phyloP scores from a whole-genome alignment of 2,329 filamentous ascomycete species.

The Diplodia corticola region DNA sequence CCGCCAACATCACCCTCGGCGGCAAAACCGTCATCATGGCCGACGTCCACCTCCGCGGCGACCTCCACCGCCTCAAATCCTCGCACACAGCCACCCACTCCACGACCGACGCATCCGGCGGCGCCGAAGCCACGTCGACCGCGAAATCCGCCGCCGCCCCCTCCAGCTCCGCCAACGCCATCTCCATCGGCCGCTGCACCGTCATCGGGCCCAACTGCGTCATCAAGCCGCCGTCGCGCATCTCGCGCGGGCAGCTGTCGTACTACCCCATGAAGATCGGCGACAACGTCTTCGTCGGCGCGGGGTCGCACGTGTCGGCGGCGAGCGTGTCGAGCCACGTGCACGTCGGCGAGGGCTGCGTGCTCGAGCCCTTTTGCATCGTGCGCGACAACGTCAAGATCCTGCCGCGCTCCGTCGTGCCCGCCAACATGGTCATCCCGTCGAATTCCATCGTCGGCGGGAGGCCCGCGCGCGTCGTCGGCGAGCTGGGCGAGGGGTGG shows the following conservation, averaged over 20 bases:
- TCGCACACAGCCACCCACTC: conserved; percentile 29
- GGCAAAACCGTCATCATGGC: conserved; percentile 93
- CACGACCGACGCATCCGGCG: background rate
- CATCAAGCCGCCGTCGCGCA: conserved; percentile 77
- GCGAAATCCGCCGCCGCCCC: conserved; percentile 33
- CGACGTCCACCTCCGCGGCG: conserved; percentile 90
- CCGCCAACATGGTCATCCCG: conserved; percentile 86
- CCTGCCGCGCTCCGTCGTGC: conserved; percentile 79
- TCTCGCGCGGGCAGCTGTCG: conserved; percentile 73
- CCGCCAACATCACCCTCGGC: conserved; percentile 95
- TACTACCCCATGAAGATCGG: conserved; percentile 91
- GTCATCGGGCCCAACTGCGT: conserved; percentile 79
- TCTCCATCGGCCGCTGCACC: conserved; percentile 88
- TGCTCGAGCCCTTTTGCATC: conserved; percentile 82
- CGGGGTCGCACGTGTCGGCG: conserved; percentile 71
- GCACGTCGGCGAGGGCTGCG: conserved; percentile 74
- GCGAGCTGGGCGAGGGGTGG: conserved; percentile 56
- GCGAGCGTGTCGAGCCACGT: conserved; percentile 84
- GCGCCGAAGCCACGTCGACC: background rate
- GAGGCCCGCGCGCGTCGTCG: conserved; percentile 48
- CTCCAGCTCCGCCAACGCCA: conserved; percentile 52
- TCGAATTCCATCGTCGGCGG: conserved; percentile 85
- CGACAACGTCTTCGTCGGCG: conserved; percentile 89
- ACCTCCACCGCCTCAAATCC: conserved; percentile 62
- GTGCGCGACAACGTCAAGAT: conserved; percentile 92